These are phyloP conservation scores for Solanum lignicaule DNA, from an alignment of 257 asterid genomes.

Conservation along the genomic window DNA sequence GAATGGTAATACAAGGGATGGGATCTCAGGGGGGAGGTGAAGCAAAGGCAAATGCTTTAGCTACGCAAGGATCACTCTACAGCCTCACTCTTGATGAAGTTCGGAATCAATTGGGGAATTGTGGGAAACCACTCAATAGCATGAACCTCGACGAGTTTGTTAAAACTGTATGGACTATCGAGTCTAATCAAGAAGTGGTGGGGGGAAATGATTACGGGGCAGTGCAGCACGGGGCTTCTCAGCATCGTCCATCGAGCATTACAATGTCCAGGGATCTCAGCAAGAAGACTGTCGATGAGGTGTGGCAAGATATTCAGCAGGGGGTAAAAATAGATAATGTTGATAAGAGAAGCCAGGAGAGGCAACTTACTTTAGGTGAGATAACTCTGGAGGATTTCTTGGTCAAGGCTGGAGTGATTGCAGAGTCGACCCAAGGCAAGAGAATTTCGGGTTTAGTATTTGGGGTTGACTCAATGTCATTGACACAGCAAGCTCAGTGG, in stretches of 20 bases:
- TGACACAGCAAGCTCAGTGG: constrained; percentile 62
- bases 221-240: constrained; percentile 19
- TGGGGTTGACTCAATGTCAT: constrained; percentile 22
- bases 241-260: constrained; percentile 40
- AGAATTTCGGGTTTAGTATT: constrained; percentile 19
- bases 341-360: constrained; percentile 37
- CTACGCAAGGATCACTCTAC: constrained; percentile 67
- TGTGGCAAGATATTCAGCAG: constrained; percentile 84
- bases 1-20: constrained; percentile 19
- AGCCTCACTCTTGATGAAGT: constrained; percentile 92
- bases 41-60: constrained; percentile 29
- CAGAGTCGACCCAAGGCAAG: constrained; percentile 32
- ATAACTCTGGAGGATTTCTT: constrained; percentile 87
- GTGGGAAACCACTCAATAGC: constrained; percentile 66
- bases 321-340: constrained; percentile 40
- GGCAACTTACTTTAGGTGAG: constrained; percentile 58
- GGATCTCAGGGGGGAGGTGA: constrained; percentile 70
- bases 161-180: constrained; percentile 64
- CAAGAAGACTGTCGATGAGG: constrained; percentile 87
- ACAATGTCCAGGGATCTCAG: constrained; percentile 58
- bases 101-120: constrained; percentile 69
- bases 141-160: constrained; percentile 96
- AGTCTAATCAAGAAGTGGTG: constrained; percentile 32
- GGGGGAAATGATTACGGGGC: constrained; percentile 25
- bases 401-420: constrained; percentile 90